Conservation (phyloP, 2,329 filamentous ascomycete genomes). For the Pseudogymnoascus sp. region DNA sequence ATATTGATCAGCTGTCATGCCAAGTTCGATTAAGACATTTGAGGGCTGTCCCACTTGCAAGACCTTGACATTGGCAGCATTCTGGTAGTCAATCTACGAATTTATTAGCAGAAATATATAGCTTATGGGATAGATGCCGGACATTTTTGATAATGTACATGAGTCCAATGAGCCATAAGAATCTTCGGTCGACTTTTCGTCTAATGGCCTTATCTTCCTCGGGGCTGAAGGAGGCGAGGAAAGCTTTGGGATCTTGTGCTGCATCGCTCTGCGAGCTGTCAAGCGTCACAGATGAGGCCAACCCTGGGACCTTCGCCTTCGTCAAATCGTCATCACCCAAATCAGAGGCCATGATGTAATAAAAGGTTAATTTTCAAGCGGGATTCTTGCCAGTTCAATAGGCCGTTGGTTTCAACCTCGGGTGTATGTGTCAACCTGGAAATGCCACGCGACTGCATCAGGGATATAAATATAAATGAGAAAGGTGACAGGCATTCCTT, state of each 20-base stretch:
- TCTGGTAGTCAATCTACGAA: slow-evolving; percentile 31
- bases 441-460: background rate
- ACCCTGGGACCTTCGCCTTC: background rate
- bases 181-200: slow-evolving; percentile 32
- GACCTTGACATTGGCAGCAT: slow-evolving; percentile 35
- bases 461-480: background rate
- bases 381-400: background rate
- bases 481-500: background rate
- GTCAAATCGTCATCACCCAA: slow-evolving; percentile 10
- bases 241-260: slow-evolving; percentile 17
- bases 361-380: background rate
- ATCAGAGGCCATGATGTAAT: background rate
- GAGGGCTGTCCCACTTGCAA: slow-evolving; percentile 32
- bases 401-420: background rate
- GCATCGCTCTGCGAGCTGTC: slow-evolving; percentile 14
- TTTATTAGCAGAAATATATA: background rate
- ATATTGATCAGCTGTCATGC: slow-evolving; percentile 34
- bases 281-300: background rate
- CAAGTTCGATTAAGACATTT: slow-evolving; percentile 32
- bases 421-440: background rate
- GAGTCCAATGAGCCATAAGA: slow-evolving; percentile 32
- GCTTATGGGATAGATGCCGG: slow-evolving; percentile 10
- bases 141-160: slow-evolving; percentile 37
- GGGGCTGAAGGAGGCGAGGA: slow-evolving; percentile 32
- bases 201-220: slow-evolving; percentile 33